Base-by-base conservation (phyloP, 2,329 filamentous ascomycete species). In the Scedosporium apiospermum region DNA sequence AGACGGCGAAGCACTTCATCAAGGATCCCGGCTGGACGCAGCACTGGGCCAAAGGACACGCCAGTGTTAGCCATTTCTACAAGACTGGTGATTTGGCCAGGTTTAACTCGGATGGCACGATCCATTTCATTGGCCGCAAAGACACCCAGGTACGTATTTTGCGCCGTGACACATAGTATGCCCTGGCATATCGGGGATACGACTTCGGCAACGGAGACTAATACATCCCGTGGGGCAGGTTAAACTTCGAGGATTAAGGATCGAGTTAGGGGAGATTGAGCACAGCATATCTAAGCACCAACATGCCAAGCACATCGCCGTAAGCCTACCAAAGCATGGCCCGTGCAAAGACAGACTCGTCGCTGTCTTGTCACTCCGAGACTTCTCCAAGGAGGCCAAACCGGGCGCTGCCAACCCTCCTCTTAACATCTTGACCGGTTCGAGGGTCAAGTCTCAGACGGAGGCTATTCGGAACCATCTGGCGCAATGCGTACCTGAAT, bases 241-340 rank as follows among this genome's bases (percentile, higher is more conserved):
- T 57, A 85, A 85, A 68, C 69, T 85, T 12, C 75, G 77, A 21
- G 86, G 86, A 12, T 84, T 79, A 63, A 71, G 82, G 55, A 74
- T 84, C 62, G 86, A 81, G 69, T 73, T 82, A 1, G 69, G 67
- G 3, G 71, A 72, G 61, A 68, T 72, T 3, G 71, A 72, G 38
- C 58, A 61, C 38, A 42, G 64, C 86, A 81, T 66, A 82, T 84
- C 21, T 82, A 88, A 70, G 77, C 84, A 73, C 82, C 82, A 21
- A 72, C 82, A 60, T 68, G 88, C 67, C 74, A 89, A 67, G 72
- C 80, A 72, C 55, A 65, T 64, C 6, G 73, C 77, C 10, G 73
- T 82, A 2, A 71, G 42, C 65, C 71, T 62, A 58, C 71, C 68
- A 63, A 72, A 64, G 74, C 34, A 70, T 76, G 59, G 68, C 1